phyloP scores from a whole-genome alignment of 257 asterid species.

The Solanum gandarillasii region DNA sequence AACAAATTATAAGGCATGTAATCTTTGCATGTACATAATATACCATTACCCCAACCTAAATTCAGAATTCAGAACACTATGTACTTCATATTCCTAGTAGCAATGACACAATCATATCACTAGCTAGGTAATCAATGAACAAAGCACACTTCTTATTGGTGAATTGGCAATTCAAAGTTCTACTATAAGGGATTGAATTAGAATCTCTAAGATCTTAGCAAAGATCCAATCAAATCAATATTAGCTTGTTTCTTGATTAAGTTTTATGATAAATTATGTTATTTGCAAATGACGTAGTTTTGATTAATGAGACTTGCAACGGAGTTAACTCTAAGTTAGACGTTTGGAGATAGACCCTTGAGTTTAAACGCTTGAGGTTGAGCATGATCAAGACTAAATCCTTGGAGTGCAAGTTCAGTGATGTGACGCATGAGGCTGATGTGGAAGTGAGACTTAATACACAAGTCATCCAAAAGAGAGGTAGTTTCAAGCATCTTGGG shows the following conservation, averaged over 20 bases:
- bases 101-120: not conserved
- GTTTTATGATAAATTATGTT: not conserved
- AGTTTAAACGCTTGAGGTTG: not conserved
- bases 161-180: not conserved
- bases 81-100: not conserved
- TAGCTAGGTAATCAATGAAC: not conserved
- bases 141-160: not conserved
- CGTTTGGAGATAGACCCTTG: not conserved
- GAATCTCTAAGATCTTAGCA: not conserved
- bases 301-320: not conserved
- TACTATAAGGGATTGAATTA: not conserved
- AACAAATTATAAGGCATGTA: not conserved
- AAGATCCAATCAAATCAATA: not conserved
- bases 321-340: not conserved
- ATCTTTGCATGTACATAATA: not conserved
- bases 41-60: not conserved
- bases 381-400: not conserved
- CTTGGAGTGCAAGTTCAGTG: not conserved
- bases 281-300: not conserved
- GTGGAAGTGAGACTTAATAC: not conserved
- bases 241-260: not conserved
- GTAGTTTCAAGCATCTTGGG: not conserved
- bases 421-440: not conserved
- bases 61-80: not conserved
- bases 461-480: not conserved